Conservation (phyloP, 495 filamentous ascomycete species). For the Elasticomyces elasticus region DNA sequence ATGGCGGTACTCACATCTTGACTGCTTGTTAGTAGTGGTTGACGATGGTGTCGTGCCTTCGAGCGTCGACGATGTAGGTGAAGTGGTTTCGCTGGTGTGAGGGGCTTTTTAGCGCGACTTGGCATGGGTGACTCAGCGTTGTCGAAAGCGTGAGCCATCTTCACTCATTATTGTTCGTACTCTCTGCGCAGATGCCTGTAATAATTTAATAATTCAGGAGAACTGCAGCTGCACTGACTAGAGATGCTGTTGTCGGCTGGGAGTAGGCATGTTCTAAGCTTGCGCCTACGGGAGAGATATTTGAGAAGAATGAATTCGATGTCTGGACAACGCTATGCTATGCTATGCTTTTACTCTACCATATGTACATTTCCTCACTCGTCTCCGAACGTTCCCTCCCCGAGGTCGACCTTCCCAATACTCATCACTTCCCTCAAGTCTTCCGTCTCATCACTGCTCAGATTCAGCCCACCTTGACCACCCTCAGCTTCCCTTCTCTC, state of each 20-base stretch:
- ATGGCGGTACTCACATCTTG: slow-evolving; percentile 21
- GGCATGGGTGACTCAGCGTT: background rate
- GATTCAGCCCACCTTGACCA: slow-evolving; percentile 70
- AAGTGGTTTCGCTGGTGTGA: no score
- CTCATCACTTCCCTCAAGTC: slow-evolving; percentile 95
- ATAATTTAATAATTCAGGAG: no score
- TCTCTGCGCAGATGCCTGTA: background rate
- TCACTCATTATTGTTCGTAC: no score
- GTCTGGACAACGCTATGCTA: background rate
- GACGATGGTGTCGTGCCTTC: slow-evolving; percentile 18
- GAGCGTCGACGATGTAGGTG: no score
- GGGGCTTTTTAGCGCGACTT: background rate
- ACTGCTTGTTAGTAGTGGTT: slow-evolving; percentile 17
- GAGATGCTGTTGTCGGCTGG: no score
- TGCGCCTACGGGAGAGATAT: no score
- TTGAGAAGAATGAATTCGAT: no score
- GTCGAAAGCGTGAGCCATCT: background rate
- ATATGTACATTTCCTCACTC: background rate
- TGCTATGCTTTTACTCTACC: background rate
- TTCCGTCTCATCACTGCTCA: slow-evolving; percentile 80
- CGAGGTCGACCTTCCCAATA: slow-evolving; percentile 82
- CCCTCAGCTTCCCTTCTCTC: slow-evolving; percentile 86
- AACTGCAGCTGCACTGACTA: no score
- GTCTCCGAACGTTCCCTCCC: slow-evolving; percentile 46
- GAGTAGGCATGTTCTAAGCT: no score